phyloP scores from a whole-genome alignment of 2,329 filamentous ascomycete genomes.

The Cordyceps militaris region DNA sequence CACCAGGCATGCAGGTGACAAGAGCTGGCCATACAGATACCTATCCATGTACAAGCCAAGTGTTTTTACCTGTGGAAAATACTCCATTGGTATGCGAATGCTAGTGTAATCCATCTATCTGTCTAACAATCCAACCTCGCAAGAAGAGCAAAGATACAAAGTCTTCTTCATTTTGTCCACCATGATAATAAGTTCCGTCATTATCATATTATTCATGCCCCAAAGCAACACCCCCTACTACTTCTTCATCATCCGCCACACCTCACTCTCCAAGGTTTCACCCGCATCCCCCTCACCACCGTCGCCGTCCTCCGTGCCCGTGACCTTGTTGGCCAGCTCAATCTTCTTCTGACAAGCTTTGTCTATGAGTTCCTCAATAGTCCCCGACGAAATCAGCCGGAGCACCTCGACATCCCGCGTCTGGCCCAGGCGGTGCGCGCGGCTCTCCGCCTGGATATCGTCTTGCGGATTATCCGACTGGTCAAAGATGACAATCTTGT shows the following conservation, averaged over 20 bases:
- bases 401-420: conserved; percentile 85
- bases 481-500: conserved; percentile 97
- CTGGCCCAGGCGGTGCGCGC: conserved; percentile 91
- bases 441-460: conserved; percentile 96
- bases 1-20: no score
- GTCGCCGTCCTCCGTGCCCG: no score
- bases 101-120: no score
- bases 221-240: conserved; percentile 17
- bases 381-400: conserved; percentile 69
- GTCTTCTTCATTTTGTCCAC: no score
- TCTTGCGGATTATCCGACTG: conserved; percentile 97
- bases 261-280: conserved; percentile 19
- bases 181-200: no score
- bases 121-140: no score
- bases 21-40: no score
- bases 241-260: conserved; percentile 32
- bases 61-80: no score
- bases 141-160: no score
- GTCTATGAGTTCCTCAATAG: conserved; percentile 91
- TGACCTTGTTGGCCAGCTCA: conserved; percentile 65
- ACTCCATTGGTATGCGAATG: no score
- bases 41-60: no score
- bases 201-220: no score
- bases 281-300: conserved; percentile 23
- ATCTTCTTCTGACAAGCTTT: conserved; percentile 89